Conservation (phyloP, 2,329 filamentous ascomycete genomes). For the Diaporthe ampelina region DNA sequence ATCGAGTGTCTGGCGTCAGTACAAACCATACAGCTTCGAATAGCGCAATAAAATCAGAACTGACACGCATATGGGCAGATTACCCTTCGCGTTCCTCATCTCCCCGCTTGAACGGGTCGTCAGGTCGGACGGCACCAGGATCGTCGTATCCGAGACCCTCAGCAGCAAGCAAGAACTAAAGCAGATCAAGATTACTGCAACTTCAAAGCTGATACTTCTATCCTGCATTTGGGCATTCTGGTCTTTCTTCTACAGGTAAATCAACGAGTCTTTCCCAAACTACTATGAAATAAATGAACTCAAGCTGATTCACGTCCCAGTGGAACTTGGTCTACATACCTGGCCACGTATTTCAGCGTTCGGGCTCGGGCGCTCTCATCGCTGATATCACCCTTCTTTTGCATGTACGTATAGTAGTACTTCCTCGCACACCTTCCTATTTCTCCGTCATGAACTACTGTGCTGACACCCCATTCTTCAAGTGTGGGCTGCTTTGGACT, state of each 20-base stretch:
- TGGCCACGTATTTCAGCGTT: slow-evolving; percentile 59
- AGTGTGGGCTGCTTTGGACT: slow-evolving; percentile 62
- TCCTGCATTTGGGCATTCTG: slow-evolving; percentile 59
- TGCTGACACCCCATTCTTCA: not conserved
- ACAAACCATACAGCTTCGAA: not conserved
- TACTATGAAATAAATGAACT: too few species aligned
- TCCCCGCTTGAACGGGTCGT: slow-evolving; percentile 60
- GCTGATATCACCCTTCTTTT: slow-evolving; percentile 62
- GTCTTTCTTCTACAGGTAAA: slow-evolving; percentile 60
- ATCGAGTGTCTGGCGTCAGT: slow-evolving; percentile 60
- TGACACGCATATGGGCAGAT: slow-evolving; percentile 40
- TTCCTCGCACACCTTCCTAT: too few species aligned
- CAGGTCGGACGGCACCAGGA: slow-evolving; percentile 59
- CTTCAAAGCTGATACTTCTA: slow-evolving; percentile 55
- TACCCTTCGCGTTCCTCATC: slow-evolving; percentile 62
- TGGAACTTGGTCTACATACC: slow-evolving; percentile 61
- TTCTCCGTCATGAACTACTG: accelerated
- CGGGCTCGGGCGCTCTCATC: slow-evolving; percentile 60
- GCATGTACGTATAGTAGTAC: slow-evolving; percentile 53
- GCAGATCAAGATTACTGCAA: slow-evolving; percentile 55
- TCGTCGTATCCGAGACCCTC: slow-evolving; percentile 57
- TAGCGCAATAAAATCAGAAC: not conserved
- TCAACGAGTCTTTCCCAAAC: too few species aligned
- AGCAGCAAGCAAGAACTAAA: slow-evolving; percentile 56
- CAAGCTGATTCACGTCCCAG: slow-evolving; percentile 45